Conservation (phyloP, 129 eudicot species). For the Cynara cardunculus region DNA sequence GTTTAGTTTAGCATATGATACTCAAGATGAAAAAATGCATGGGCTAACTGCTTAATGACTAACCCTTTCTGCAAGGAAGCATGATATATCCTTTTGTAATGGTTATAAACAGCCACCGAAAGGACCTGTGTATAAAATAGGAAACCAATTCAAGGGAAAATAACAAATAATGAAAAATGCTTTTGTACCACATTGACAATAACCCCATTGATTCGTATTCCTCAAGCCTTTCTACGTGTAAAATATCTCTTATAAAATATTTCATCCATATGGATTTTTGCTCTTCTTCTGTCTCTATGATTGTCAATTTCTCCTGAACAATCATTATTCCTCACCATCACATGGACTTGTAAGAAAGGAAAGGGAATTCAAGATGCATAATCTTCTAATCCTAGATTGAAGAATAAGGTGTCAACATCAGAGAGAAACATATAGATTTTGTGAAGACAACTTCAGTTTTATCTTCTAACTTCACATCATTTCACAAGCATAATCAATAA, state of each 20-base stretch:
- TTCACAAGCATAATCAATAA: constrained; percentile 9
- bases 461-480: neutral
- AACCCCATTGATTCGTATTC: neutral
- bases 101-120: constrained; percentile 96
- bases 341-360: neutral
- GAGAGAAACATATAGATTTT: neutral
- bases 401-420: neutral
- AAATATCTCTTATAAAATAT: neutral
- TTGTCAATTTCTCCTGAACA: neutral
- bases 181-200: neutral
- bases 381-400: neutral
- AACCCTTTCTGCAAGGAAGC: constrained; percentile 68
- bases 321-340: neutral
- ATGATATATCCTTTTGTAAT: constrained; percentile 85
- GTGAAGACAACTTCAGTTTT: neutral
- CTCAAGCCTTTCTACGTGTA: neutral
- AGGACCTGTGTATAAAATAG: constrained; percentile 52
- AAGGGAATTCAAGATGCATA: neutral
- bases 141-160: neutral
- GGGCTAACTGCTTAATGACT: constrained; percentile 25
- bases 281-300: neutral
- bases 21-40: neutral
- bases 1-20: constrained; percentile 16
- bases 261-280: neutral
- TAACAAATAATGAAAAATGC: neutral